These are phyloP conservation scores for Sporothrix phasma DNA, from an alignment of 2,329 filamentous ascomycete species.

Conservation along the genomic window DNA sequence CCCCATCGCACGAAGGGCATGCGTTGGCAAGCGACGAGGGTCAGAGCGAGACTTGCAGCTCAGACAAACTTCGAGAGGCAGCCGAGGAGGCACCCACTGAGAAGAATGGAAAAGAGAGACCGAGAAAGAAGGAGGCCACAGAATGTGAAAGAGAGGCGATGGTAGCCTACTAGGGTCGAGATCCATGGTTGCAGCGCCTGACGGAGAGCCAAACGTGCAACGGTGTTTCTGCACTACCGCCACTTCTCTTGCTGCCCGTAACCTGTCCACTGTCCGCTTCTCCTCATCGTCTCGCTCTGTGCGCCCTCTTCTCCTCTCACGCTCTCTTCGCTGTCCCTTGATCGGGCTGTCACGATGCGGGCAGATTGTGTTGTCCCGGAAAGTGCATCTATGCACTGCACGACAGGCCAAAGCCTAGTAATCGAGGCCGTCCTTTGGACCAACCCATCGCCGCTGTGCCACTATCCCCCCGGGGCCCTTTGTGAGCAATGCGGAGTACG, in stretches of 20 bases:
- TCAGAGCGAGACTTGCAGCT: not conserved
- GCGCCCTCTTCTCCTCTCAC: not conserved
- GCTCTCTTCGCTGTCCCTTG: too few species aligned
- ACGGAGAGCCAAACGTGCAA: not conserved
- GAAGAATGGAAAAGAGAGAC: not conserved
- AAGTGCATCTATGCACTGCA: not conserved
- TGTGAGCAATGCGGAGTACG: not conserved
- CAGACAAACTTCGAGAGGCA: not conserved
- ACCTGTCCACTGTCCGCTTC: not conserved
- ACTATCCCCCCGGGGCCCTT: not conserved
- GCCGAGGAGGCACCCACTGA: not conserved
- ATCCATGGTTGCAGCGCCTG: constrained; percentile 1
- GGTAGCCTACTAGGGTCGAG: not conserved
- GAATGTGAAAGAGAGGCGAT: not conserved
- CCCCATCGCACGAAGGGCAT: not conserved
- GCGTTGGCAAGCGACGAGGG: not conserved
- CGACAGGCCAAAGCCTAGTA: not conserved
- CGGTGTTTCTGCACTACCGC: not conserved
- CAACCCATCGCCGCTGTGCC: not conserved
- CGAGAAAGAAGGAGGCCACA: not conserved
- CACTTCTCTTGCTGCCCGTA: not conserved
- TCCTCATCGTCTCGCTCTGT: not conserved
- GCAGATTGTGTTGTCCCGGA: not conserved
- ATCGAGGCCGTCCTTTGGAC: not conserved
- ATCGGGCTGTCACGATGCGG: not conserved